Base-by-base conservation (phyloP, 768 basidiomycete species). In the Mycena vulgaris region DNA sequence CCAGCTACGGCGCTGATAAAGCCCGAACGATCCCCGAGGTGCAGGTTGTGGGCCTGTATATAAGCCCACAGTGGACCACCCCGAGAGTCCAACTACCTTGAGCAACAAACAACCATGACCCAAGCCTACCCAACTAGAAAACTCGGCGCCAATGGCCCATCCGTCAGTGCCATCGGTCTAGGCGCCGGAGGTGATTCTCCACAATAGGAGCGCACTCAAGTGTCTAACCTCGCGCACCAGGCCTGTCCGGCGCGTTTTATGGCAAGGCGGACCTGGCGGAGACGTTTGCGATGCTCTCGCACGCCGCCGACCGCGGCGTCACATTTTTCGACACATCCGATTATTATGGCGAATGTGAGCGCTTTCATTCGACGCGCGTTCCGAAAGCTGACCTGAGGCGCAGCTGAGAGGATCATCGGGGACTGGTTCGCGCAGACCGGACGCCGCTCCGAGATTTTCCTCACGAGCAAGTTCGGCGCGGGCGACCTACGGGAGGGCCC, bases 391-490 rank as follows among this genome's bases (percentile, higher is more conserved):
- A 27, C 31, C 23, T 21, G 28, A 31, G 4, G 4, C 14, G 2
- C 39, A 73, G 71, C 69, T 0, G 73, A 88, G 71, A 80, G 78
- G 1, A 76, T 85, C 5, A 75, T 88, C 30, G 85, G 84, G 1
- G 82, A 83, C 67, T 87, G 85, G 85, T 81, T 77, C n/a, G 67
- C 63, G 6, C 31, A 42, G 21, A 73, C 72, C 1, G 72, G 72
- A 19, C 58, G 72, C 5, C 69, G 72, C 16, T 53, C 63, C 14
- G 79, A 86, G 42, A 84, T 88, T 25, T 88, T 87, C 76, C 81
- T 88, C 13, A 85, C 85, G 5, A 86, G 85, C 51, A 88, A 88
- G 76, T 86, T 86, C 48, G 85, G 86, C 5, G 14, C 78, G 30
- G 59, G 21, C 39, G 65, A 66, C 48, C 64, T 66, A 3, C 42